Conservation (phyloP, 1,284 basidiomycete species). For the Xerocomus amazonicus region DNA sequence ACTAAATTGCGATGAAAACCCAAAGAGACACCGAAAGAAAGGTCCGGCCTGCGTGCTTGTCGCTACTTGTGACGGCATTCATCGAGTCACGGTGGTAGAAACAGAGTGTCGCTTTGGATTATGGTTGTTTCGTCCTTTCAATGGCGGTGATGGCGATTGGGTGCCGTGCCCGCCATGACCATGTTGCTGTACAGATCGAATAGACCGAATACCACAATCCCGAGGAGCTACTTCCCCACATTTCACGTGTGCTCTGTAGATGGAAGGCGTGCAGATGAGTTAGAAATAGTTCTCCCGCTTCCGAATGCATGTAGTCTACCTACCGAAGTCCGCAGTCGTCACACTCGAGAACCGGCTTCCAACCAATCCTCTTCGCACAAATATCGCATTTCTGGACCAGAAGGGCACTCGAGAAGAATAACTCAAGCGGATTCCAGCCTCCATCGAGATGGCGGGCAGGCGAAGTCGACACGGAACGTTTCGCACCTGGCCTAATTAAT, state of each 20-base stretch:
- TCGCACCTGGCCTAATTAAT: slow-evolving; percentile 71
- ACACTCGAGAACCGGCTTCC: slow-evolving; percentile 82
- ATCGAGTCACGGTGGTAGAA: slow-evolving; percentile 25
- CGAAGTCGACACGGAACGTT: slow-evolving; percentile 37
- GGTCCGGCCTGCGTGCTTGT: slow-evolving; percentile 11
- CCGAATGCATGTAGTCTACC: slow-evolving; percentile 16
- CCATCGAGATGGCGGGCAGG: slow-evolving; percentile 34
- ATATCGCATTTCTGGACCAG: slow-evolving; percentile 76
- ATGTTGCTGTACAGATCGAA: slow-evolving; percentile 35
- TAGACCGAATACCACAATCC: slow-evolving; percentile 63
- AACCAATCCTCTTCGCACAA: slow-evolving; percentile 77
- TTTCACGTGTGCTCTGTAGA: slow-evolving; percentile 69
- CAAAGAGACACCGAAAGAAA: neutral
- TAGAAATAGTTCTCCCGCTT: slow-evolving; percentile 16
- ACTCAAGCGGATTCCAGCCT: slow-evolving; percentile 72
- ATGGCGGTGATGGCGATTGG: slow-evolving; percentile 26
- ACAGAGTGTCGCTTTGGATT: slow-evolving; percentile 30
- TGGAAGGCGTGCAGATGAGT: slow-evolving; percentile 12
- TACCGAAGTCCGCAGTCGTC: slow-evolving; percentile 65
- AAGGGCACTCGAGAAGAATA: slow-evolving; percentile 69
- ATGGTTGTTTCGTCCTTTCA: slow-evolving; percentile 27
- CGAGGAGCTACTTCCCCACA: slow-evolving; percentile 78
- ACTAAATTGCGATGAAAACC: slow-evolving; percentile 5
- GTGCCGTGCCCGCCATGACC: slow-evolving; percentile 20
- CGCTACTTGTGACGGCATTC: slow-evolving; percentile 16